A percentile compares a stretch with the other conserved stretches of the same genome.
Conservation (phyloP, 768 basidiomycete genomes). For the Ramaria rubella region DNA sequence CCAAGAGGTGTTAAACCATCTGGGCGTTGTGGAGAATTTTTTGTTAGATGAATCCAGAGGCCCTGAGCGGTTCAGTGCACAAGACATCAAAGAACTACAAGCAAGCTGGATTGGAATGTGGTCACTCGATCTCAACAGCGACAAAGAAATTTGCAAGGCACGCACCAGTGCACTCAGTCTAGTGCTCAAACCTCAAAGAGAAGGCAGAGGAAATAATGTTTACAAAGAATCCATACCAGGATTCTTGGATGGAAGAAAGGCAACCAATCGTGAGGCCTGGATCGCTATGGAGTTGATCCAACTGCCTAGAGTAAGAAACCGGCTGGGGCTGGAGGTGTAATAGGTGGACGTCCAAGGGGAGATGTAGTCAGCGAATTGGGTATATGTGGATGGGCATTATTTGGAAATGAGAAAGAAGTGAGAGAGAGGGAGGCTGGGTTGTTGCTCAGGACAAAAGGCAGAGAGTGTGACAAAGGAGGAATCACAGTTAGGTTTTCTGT, state of each 20-base stretch:
- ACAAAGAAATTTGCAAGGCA: constrained; percentile 45
- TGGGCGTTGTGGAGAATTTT: constrained; percentile 70
- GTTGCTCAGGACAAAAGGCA: constrained; percentile 84
- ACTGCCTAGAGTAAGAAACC: constrained; percentile 64
- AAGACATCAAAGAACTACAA: constrained; percentile 49
- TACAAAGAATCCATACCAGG: constrained; percentile 77
- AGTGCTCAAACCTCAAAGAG: constrained; percentile 95
- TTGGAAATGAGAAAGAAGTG: constrained; percentile 41
- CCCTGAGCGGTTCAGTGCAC: constrained; percentile 24
- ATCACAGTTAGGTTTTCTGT: constrained; percentile 80
- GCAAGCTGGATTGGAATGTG: constrained; percentile 86
- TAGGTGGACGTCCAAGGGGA: constrained; percentile 41
- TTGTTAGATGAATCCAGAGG: constrained; percentile 38
- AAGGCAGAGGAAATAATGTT: constrained; percentile 96
- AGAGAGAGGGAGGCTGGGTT: constrained; percentile 71
- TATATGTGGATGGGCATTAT: constrained; percentile 84
- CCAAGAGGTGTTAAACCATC: constrained; percentile 76
- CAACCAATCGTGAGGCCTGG: constrained; percentile 79
- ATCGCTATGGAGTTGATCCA: constrained; percentile 92
- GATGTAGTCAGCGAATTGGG: constrained; percentile 88
- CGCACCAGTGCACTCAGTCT: constrained; percentile 43
- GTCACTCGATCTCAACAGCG: constrained; percentile 49
- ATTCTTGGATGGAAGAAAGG: constrained; percentile 52
- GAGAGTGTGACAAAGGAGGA: constrained; percentile 88
- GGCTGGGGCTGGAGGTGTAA: constrained; percentile 55